Conservation (phyloP, 1,284 basidiomycete species). For the Fomitopsis pinicola region DNA sequence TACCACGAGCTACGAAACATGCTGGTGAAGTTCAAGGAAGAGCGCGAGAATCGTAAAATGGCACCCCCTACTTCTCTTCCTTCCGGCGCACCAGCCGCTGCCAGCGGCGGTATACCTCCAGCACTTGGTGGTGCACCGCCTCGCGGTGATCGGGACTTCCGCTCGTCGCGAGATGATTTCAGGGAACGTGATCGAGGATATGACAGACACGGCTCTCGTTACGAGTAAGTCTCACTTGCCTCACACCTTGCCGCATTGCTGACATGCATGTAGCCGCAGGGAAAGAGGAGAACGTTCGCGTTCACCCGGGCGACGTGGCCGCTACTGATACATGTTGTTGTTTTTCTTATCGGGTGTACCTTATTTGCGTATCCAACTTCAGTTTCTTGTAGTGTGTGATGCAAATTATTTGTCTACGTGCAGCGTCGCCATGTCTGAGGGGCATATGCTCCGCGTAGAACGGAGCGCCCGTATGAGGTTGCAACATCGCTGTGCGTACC, state of each 20-base stretch:
- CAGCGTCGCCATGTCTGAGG: not conserved
- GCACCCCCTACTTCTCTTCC: slow-evolving; percentile 39
- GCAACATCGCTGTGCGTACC: too few species aligned
- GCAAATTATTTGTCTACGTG: not conserved
- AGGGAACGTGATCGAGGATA: slow-evolving; percentile 67
- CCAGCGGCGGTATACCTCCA: slow-evolving; percentile 21
- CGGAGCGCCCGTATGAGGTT: not conserved
- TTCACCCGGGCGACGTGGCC: slow-evolving; percentile 62
- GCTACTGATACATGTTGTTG: slow-evolving; percentile 43
- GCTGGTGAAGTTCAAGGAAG: slow-evolving; percentile 83
- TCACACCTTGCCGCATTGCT: slow-evolving; percentile 3
- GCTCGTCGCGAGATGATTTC: slow-evolving; percentile 55
- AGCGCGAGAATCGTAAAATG: slow-evolving; percentile 79
- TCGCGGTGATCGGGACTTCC: slow-evolving; percentile 46
- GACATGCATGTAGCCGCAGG: slow-evolving; percentile 17
- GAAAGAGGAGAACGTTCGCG: slow-evolving; percentile 64
- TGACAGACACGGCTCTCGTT: slow-evolving; percentile 66
- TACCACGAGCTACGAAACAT: slow-evolving; percentile 97
- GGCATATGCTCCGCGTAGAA: not conserved
- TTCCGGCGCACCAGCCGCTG: slow-evolving; percentile 26
- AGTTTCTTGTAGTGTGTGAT: not conserved
- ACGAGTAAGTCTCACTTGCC: slow-evolving; percentile 56
- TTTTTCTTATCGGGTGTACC: not conserved
- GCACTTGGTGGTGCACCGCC: slow-evolving; percentile 22
- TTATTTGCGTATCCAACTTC: not conserved